Evolutionary conservation across 768 basidiomycete genomes (phyloP).

Genomic region (Suillus luteus): DNA sequence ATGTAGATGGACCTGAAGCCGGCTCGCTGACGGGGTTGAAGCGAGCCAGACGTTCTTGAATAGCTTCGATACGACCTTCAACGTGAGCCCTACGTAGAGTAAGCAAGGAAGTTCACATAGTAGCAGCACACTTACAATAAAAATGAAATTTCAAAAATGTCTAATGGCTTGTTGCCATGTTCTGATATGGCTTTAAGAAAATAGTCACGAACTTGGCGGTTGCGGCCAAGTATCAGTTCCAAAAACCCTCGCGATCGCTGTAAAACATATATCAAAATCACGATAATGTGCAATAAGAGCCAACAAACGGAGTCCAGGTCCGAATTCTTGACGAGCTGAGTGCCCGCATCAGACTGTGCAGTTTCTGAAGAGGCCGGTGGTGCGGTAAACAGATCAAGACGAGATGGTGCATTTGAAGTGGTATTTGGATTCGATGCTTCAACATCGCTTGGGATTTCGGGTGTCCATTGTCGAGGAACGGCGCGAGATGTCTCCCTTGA

Average conservation of each 20-base stretch:
- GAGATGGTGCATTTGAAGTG: conserved; percentile 5
- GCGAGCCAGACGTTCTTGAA: conserved; percentile 37
- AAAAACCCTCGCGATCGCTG: conserved; percentile 8
- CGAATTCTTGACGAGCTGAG: conserved; percentile 1
- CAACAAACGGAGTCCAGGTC: conserved; percentile 3
- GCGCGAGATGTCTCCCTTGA: conserved; percentile 15
- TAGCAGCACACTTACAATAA: neutral
- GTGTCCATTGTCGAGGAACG: conserved; percentile 18
- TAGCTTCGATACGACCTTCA: conserved; percentile 40
- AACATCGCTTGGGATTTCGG: conserved; percentile 24
- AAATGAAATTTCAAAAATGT: conserved; percentile 5
- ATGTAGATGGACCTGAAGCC: conserved; percentile 7
- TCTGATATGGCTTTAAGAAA: neutral
- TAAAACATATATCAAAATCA: neutral
- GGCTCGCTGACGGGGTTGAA: conserved; percentile 7
- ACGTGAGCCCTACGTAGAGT: conserved; percentile 34
- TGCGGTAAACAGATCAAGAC: conserved; percentile 21
- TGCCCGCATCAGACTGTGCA: neutral
- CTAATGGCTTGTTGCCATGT: neutral
- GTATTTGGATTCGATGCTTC: conserved; percentile 26
- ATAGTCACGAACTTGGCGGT: conserved; percentile 2
- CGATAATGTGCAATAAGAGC: neutral
- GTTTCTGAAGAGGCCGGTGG: neutral
- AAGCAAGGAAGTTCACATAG: conserved; percentile 23
- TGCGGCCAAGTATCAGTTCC: neutral